Evolutionary conservation across 257 asterid species (phyloP).

Genomic region (Lycium barbarum): DNA sequence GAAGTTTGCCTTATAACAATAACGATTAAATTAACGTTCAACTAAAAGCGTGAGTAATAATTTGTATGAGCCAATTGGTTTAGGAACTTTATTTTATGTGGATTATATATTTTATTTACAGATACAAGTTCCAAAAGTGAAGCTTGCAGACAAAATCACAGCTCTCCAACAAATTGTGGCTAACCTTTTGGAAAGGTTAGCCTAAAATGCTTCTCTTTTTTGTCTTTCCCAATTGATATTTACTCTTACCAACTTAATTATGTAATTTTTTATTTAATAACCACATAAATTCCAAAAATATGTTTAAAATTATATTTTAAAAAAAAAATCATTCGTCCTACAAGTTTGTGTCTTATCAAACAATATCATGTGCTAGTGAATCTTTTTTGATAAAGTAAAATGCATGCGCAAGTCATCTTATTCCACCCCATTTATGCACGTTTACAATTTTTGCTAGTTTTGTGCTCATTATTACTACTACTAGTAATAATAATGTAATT

Average conservation of each 20-base stretch:
- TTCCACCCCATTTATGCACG: not conserved
- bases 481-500: not conserved
- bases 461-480: not conserved
- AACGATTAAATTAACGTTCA: no score
- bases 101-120: not conserved
- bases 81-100: no score
- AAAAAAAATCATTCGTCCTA: no score
- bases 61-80: not conserved
- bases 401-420: not conserved
- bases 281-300: no score
- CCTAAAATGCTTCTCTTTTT: not conserved
- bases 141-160: constrained; percentile 40
- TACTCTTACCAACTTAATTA: not conserved
- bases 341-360: no score
- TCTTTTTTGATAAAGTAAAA: no score
- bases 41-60: not conserved
- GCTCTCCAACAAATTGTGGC: constrained; percentile 49
- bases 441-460: not conserved
- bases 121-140: constrained; percentile 45
- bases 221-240: no score
- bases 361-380: no score
- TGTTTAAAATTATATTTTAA: no score
- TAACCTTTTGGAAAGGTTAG: constrained; percentile 50
- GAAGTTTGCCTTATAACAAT: no score
- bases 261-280: not conserved